Conservation (phyloP, 2,329 filamentous ascomycete genomes). For the Aspergillus brunneoviolaceus region DNA sequence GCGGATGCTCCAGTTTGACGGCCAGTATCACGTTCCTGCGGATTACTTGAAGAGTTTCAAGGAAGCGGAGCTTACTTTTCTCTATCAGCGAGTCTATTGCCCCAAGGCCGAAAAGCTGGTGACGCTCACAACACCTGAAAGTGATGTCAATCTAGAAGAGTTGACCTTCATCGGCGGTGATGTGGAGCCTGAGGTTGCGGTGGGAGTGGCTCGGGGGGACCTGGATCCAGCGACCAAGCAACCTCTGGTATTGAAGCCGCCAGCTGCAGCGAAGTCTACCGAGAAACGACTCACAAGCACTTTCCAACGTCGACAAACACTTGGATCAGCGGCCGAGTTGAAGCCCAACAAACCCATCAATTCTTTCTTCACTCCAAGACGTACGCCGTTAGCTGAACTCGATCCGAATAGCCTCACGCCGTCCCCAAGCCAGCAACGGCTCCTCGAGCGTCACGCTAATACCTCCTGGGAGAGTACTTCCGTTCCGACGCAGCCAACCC, state of each 20-base stretch:
- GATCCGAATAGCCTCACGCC: constrained; percentile 67
- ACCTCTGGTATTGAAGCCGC: constrained; percentile 48
- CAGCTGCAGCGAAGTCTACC: constrained; percentile 23
- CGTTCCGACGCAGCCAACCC: constrained; percentile 41
- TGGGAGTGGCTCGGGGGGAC: constrained; percentile 74
- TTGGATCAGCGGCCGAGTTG: constrained; percentile 49
- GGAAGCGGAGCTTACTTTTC: constrained; percentile 86
- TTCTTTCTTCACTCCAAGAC: constrained; percentile 64
- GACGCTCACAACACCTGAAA: constrained; percentile 67
- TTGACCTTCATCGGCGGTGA: constrained; percentile 79
- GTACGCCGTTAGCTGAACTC: constrained; percentile 64
- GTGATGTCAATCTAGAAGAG: constrained; percentile 63
- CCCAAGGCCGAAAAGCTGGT: constrained; percentile 69
- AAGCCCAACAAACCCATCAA: constrained; percentile 64
- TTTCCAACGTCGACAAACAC: constrained; percentile 41
- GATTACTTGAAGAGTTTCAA: constrained; percentile 79
- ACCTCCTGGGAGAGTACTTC: constrained; percentile 57
- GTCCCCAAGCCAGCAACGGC: constrained; percentile 61
- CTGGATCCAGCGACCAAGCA: constrained; percentile 87
- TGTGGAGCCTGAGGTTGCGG: constrained; percentile 68
- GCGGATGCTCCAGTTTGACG: constrained; percentile 82
- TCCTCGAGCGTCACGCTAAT: constrained; percentile 55
- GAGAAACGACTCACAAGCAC: constrained; percentile 35
- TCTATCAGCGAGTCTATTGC: constrained; percentile 94
- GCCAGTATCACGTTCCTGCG: constrained; percentile 75